Conservation (phyloP, 805 yeast genomes). For the Kodamaea sagamina region DNA sequence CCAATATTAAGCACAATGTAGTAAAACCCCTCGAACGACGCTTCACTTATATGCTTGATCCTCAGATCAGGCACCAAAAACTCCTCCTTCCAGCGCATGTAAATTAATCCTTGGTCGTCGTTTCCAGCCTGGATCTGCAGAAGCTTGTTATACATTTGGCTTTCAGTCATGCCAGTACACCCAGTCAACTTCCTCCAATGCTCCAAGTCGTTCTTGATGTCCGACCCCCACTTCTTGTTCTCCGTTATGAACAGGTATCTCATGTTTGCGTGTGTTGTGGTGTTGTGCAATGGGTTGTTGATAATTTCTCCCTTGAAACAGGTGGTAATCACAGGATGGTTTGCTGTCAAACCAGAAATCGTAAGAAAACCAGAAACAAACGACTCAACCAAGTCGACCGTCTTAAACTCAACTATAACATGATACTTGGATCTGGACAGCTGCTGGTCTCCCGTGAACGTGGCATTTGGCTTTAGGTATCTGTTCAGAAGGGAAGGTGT, state of each 20-base stretch:
- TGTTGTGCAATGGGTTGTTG: constrained; percentile 44
- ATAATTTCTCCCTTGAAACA: constrained; percentile 73
- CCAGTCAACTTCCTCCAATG: constrained; percentile 53
- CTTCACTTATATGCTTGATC: constrained; percentile 62
- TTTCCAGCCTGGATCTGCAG: constrained; percentile 31
- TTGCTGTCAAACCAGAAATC: constrained; percentile 64
- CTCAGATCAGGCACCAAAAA: constrained; percentile 79
- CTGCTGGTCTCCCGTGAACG: constrained; percentile 68
- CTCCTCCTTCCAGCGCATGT: constrained; percentile 95
- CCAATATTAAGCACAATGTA: constrained; percentile 80
- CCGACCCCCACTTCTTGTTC: constrained; percentile 58
- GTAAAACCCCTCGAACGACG: constrained; percentile 91
- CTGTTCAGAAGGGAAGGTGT: constrained; percentile 36
- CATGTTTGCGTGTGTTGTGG: constrained; percentile 18
- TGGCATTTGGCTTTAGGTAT: constrained; percentile 61
- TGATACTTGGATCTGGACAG: constrained; percentile 65
- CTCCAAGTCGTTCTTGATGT: constrained; percentile 44
- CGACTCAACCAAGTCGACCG: constrained; percentile 57
- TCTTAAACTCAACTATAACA: constrained; percentile 67
- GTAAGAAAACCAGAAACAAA: constrained; percentile 59
- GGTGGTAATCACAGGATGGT: constrained; percentile 65
- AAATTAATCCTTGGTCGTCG: constrained; percentile 45
- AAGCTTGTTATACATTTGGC: constrained; percentile 29
- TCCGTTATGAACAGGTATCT: constrained; percentile 58
- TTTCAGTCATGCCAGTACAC: constrained; percentile 49